These are phyloP conservation scores for Meyerozyma carpophila DNA, from an alignment of 1,139 yeast genomes.

Conservation along the genomic window DNA sequence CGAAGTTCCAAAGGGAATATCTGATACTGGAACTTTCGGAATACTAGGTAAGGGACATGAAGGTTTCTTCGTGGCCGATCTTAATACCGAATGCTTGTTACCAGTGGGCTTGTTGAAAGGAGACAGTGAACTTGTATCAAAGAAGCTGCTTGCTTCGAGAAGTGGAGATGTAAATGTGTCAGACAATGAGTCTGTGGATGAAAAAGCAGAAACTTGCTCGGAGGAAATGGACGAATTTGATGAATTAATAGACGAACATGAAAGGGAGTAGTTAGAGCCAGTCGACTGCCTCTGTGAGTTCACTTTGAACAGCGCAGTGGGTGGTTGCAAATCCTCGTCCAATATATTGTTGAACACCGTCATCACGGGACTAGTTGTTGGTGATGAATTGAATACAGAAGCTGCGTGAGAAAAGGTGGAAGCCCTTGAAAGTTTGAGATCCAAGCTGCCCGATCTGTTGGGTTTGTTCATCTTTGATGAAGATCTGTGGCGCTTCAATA, in stretches of 20 bases:
- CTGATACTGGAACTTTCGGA: conserved; percentile 5
- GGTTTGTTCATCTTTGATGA: conserved; percentile 9
- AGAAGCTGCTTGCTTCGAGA: conserved; percentile 14
- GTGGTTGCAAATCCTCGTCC: conserved; percentile 29
- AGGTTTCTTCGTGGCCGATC: conserved; percentile 17
- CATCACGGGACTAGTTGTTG: conserved; percentile 6
- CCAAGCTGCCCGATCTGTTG: conserved; percentile 4
- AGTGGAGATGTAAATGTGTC: conserved; percentile 22
- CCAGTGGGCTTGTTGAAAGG: conserved; percentile 3
- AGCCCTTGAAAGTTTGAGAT: conserved; percentile 13
- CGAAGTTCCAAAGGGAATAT: conserved; percentile 7
- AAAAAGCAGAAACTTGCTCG: conserved; percentile 17
- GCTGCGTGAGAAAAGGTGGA: conserved; percentile 21
- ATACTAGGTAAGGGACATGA: conserved; percentile 11
- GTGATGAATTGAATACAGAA: conserved; percentile 14
- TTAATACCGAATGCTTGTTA: conserved; percentile 2
- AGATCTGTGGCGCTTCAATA: conserved; percentile 34
- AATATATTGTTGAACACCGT: neutral
- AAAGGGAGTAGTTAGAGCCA: conserved; percentile 13
- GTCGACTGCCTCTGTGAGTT: conserved; percentile 13
- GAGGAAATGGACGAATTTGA: conserved; percentile 24
- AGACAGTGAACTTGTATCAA: conserved; percentile 10
- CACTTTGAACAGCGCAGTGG: conserved; percentile 25
- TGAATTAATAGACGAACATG: conserved; percentile 20
- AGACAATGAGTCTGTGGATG: conserved; percentile 25